Conservation (phyloP, 2,329 filamentous ascomycete species). For the Ceratocystis papillata region DNA sequence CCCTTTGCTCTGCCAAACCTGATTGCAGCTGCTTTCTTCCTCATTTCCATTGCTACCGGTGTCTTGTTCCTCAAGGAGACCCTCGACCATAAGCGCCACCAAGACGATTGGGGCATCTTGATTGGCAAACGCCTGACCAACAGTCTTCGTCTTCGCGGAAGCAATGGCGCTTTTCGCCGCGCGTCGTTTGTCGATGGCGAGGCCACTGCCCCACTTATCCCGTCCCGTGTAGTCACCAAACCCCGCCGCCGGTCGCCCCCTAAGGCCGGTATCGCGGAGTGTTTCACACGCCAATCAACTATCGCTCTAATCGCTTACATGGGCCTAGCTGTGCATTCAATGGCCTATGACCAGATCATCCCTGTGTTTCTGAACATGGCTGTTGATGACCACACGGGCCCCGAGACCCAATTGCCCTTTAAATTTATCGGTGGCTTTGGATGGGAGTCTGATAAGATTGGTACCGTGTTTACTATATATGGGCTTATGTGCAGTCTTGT, state of each 20-base stretch:
- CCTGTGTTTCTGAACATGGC: slow-evolving; percentile 82
- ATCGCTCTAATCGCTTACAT: slow-evolving; percentile 70
- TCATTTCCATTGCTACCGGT: slow-evolving; percentile 62
- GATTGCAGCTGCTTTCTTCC: slow-evolving; percentile 63
- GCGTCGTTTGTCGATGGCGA: slow-evolving; percentile 46
- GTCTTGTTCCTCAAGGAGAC: slow-evolving; percentile 81
- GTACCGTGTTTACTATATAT: slow-evolving; percentile 74
- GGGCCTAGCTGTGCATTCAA: slow-evolving; percentile 67
- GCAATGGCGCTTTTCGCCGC: slow-evolving; percentile 32
- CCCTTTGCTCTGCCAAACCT: slow-evolving; percentile 82
- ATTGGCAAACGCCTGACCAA: slow-evolving; percentile 56
- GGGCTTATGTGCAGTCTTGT: slow-evolving; percentile 67
- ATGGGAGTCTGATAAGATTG: slow-evolving; percentile 60
- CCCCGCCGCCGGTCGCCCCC: slow-evolving; percentile 20
- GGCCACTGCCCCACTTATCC: slow-evolving; percentile 45
- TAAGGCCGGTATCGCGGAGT: slow-evolving; percentile 43
- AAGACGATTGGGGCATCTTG: slow-evolving; percentile 62
- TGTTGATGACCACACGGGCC: slow-evolving; percentile 40
- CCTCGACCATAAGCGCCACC: slow-evolving; percentile 56
- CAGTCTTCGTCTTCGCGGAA: slow-evolving; percentile 30
- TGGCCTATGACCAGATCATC: slow-evolving; percentile 78
- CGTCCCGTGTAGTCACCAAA: slow-evolving; percentile 29
- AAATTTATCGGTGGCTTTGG: slow-evolving; percentile 78
- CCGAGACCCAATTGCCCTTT: slow-evolving; percentile 56
- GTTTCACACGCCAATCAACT: slow-evolving; percentile 63